Base-by-base conservation (phyloP, 331 rosid species). In the Saraca asoca region DNA sequence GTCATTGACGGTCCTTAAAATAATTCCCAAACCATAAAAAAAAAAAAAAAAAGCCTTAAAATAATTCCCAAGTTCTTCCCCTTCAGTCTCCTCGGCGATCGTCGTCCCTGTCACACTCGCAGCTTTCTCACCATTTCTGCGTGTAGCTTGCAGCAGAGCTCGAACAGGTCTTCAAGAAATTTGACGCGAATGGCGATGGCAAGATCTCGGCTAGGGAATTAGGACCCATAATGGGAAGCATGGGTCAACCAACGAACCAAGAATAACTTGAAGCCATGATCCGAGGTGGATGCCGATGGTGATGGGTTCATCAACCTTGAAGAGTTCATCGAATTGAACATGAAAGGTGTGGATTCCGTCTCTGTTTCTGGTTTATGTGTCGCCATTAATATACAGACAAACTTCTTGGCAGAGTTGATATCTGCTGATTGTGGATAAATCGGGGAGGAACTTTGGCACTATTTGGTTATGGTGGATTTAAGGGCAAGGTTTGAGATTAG, bases 171-270 rank as follows among this genome's bases (percentile, higher is more conserved):
- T 93, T 93, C 84, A 80, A 70, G 69, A 90, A 78, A 81, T 90
- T 93, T 75, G 98, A 93, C 66, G 96, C 71, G 1, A 93, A 93
- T 50, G 96, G 96, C 35, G 97, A 93, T 52, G 98, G 96, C 12
- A 90, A 87, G 91, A 90, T 93, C 83, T 90, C 86, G 8, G 59
- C 91, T 1, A 66, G 90, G 10, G 98, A 93, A 59, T 83, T 93
- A 0, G 90, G 95, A 34, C 66, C 95, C 18, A 90, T 93, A 13
- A 72, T 90, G 95, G 78, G 77, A 5, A 85, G 87, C 79, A 74
- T 93, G 9, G 97, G 97, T 12, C 80, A 86, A 6, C 61, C 76
- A 0, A 52, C 88, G 3, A 63, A 77, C 2, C 84, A 87, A 33
- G 91, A 85, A 39, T 97, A 93, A 58, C 86, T 87, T 2, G 11